These are phyloP conservation scores for Tetraselmis chui DNA, from an alignment of 139 green algal species.

Conservation along the genomic window DNA sequence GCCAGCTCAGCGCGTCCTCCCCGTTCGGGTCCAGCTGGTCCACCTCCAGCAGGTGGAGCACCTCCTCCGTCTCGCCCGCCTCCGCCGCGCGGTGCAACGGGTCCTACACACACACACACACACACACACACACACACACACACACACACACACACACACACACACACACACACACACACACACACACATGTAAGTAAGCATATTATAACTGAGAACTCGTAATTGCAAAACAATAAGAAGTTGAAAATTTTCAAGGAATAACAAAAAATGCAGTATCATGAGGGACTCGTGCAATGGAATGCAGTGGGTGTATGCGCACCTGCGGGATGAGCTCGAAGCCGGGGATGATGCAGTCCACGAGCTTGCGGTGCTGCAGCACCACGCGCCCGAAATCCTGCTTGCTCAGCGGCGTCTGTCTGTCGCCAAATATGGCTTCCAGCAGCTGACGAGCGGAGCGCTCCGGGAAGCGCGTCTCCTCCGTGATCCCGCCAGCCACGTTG, in stretches of 20 bases:
- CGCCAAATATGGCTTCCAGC: slow-evolving; percentile 9
- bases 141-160: too few relatives aligned
- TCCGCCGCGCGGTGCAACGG: slow-evolving; percentile 25
- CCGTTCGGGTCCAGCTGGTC: slow-evolving; percentile 23
- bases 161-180: too few relatives aligned
- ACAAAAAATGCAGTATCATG: too few relatives aligned
- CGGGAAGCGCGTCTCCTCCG: slow-evolving; percentile 20
- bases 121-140: too few relatives aligned
- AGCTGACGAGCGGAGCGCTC: slow-evolving; percentile 14
- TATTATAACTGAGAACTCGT: too few relatives aligned
- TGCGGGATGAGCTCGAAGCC: slow-evolving; percentile 23
- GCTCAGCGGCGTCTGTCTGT: slow-evolving; percentile 6
- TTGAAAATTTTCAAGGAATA: too few relatives aligned
- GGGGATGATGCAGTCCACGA: slow-evolving; percentile 22
- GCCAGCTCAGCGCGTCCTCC: slow-evolving; percentile 11
- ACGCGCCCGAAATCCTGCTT: slow-evolving; percentile 18
- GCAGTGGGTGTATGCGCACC: too few relatives aligned
- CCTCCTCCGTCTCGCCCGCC: slow-evolving; percentile 21
- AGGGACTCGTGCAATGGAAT: too few relatives aligned
- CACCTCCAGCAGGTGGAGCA: slow-evolving; percentile 18
- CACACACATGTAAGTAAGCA: too few relatives aligned
- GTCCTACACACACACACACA: too few relatives aligned
- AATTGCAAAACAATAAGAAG: too few relatives aligned
- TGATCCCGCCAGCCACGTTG: neutral
- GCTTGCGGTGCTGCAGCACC: slow-evolving; percentile 14